phyloP scores from a whole-genome alignment of 2,329 filamentous ascomycete genomes.

The Aplosporella prunicola region DNA sequence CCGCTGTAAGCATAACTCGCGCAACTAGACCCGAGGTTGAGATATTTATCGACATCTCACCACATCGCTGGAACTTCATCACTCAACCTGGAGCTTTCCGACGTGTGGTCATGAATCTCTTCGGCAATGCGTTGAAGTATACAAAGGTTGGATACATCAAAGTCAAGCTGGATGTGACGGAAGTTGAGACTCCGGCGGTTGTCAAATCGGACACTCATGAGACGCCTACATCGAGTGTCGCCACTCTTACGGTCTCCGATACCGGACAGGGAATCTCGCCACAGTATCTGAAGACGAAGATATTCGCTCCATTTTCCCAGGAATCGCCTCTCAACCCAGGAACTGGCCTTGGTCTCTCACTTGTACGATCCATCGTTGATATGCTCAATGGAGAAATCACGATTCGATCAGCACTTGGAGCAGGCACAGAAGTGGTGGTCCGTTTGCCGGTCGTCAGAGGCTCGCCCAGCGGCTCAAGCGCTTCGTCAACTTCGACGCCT shows the following conservation, averaged over 20 bases:
- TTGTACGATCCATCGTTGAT: slow-evolving; percentile 51
- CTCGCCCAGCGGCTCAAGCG: not conserved
- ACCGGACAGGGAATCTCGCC: slow-evolving; percentile 57
- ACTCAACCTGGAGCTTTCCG: slow-evolving; percentile 40
- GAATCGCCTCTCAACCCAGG: slow-evolving; percentile 53
- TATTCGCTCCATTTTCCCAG: slow-evolving; percentile 57
- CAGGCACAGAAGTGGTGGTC: slow-evolving; percentile 48
- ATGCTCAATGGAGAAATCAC: slow-evolving; percentile 51
- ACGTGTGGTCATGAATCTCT: slow-evolving; percentile 40
- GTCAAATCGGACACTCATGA: not conserved
- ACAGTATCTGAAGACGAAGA: slow-evolving; percentile 49
- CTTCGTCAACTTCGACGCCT: slow-evolving; percentile 9
- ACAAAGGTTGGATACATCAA: slow-evolving; percentile 33
- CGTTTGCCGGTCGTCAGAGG: slow-evolving; percentile 31
- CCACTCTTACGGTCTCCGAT: slow-evolving; percentile 46
- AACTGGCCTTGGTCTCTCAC: slow-evolving; percentile 55
- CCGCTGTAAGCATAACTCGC: not conserved
- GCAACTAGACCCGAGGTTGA: slow-evolving; percentile 22
- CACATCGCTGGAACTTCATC: slow-evolving; percentile 34
- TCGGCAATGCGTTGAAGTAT: slow-evolving; percentile 42
- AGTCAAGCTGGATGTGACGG: slow-evolving; percentile 12
- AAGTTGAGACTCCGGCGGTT: slow-evolving; percentile 1
- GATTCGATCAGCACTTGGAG: slow-evolving; percentile 42
- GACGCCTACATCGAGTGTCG: slow-evolving; percentile 12
- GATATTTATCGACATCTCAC: slow-evolving; percentile 36